Base-by-base conservation (phyloP, 2,329 filamentous ascomycete species). In the Penicillium sp. region DNA sequence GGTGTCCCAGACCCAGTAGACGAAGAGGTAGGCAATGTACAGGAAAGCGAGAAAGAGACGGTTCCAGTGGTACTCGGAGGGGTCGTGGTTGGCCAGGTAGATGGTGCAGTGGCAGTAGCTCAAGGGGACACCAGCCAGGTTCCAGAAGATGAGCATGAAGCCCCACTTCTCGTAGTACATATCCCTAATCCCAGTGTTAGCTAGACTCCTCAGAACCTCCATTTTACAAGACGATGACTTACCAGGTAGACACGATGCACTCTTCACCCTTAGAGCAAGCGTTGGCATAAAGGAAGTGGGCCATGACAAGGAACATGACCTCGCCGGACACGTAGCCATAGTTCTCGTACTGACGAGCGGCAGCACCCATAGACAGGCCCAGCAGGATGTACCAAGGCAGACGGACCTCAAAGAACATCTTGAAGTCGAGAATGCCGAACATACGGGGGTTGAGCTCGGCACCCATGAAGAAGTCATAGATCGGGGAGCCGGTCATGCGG, bases 111-210 rank as follows among this genome's bases (percentile, higher is more conserved):
- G 93, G 82, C 92, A 96, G 85, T 97, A 97, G 58, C 89, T 93
- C 56, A 97, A 84, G 15, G 93, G 93, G 28, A 97, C 93, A 68
- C 93, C 93, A 51, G 93, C 92, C 76, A 97, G 83, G 80, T 97
- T 97, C 93, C 93, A 97, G 86, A 97, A 97, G 78, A 96, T 96
- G 68, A 97, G 86, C 93, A 97, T 97, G 83, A 97, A 97, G 56
- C 93, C 93, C 87, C 91, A 93, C 81, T 97, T 97, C 84, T 97
- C 93, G 72, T 92, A 94, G 83, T 96, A 96, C 90, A 97, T 96
- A 73, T 97, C 93, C 90, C 85, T 87, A 57, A 10, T n/a, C 28
- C 12, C 22, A 28, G 28, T 24, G 56, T 74, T 49, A 72, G 67
- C n/a, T 19, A 6, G 13, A 17, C 12, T 5, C 8, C 24, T 50